Evolutionary conservation across 768 basidiomycete species (phyloP).

Genomic region (Podaxis pistillaris): DNA sequence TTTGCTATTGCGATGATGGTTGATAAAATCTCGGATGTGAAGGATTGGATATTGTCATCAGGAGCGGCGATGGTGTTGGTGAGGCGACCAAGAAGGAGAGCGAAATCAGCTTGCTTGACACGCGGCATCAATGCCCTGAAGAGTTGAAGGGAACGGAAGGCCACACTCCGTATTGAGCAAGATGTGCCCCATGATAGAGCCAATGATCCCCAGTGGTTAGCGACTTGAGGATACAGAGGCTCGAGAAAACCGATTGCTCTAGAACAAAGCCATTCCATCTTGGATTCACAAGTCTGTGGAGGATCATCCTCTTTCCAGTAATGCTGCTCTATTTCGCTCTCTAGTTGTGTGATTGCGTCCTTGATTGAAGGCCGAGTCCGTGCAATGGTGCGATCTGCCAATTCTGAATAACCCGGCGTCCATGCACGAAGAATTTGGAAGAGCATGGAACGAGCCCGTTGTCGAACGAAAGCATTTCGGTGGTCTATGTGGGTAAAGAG

Average conservation of each 20-base stretch:
- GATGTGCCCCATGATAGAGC: slow-evolving; percentile 84
- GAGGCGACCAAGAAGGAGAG: slow-evolving; percentile 76
- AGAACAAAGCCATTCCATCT: slow-evolving; percentile 67
- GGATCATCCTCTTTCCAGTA: slow-evolving; percentile 77
- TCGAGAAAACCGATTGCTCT: slow-evolving; percentile 66
- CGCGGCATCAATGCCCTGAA: slow-evolving; percentile 78
- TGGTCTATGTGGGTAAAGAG: slow-evolving; percentile 85
- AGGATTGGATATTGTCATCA: slow-evolving; percentile 75
- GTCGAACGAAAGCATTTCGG: slow-evolving; percentile 63
- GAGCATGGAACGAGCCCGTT: slow-evolving; percentile 72
- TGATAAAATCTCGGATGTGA: slow-evolving; percentile 79
- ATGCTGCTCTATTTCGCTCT: slow-evolving; percentile 51
- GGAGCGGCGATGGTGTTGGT: slow-evolving; percentile 80
- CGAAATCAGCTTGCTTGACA: slow-evolving; percentile 69
- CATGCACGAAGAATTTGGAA: slow-evolving; percentile 85
- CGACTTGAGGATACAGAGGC: slow-evolving; percentile 66
- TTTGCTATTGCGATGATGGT: slow-evolving; percentile 67
- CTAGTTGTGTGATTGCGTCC: slow-evolving; percentile 49
- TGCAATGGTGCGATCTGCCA: slow-evolving; percentile 55
- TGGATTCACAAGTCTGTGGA: slow-evolving; percentile 52
- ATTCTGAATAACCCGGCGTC: slow-evolving; percentile 72
- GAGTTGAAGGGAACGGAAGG: slow-evolving; percentile 88
- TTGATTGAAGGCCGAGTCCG: slow-evolving; percentile 50
- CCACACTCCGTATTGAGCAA: slow-evolving; percentile 81
- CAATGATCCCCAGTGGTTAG: slow-evolving; percentile 75